Conservation (phyloP, 1,284 basidiomycete genomes). For the Ustilago crameri region DNA sequence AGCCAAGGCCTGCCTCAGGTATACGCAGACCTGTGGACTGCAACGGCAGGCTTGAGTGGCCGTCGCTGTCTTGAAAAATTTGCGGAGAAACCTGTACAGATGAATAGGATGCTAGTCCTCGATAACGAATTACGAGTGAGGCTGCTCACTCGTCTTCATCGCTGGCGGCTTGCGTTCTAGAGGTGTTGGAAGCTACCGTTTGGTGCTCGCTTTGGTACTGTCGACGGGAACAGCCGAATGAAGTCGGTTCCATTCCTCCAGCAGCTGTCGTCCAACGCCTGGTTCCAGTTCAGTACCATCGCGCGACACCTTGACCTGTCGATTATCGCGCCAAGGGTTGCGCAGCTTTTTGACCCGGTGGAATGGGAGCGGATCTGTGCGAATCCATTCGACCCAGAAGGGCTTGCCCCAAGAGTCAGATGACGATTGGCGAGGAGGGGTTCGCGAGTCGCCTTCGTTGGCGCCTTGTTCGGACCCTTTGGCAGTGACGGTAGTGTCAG, state of each 20-base stretch:
- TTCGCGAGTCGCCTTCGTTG: slow-evolving; percentile 15
- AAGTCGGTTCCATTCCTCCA: slow-evolving; percentile 78
- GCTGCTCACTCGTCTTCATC: slow-evolving; percentile 40
- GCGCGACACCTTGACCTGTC: slow-evolving; percentile 85
- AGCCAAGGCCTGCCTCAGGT: neutral
- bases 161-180: slow-evolving; percentile 15
- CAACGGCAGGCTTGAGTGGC: slow-evolving; percentile 16
- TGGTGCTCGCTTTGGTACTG: slow-evolving; percentile 22
- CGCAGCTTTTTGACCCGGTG: slow-evolving; percentile 80
- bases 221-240: slow-evolving; percentile 12
- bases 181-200: neutral
- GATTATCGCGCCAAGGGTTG: slow-evolving; percentile 91
- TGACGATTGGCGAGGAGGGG: slow-evolving; percentile 33
- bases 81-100: neutral
- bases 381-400: slow-evolving; percentile 87
- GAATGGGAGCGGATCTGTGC: slow-evolving; percentile 80
- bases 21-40: neutral
- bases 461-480: slow-evolving; percentile 3
- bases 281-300: slow-evolving; percentile 94
- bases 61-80: neutral
- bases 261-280: slow-evolving; percentile 76
- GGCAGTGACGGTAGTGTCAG: slow-evolving; percentile 25
- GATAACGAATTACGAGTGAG: neutral
- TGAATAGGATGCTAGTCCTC: neutral
- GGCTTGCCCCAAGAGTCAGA: slow-evolving; percentile 68